Evolutionary conservation across 2,329 filamentous ascomycete species (phyloP).

Genomic region (Paecilomyces sp.): DNA sequence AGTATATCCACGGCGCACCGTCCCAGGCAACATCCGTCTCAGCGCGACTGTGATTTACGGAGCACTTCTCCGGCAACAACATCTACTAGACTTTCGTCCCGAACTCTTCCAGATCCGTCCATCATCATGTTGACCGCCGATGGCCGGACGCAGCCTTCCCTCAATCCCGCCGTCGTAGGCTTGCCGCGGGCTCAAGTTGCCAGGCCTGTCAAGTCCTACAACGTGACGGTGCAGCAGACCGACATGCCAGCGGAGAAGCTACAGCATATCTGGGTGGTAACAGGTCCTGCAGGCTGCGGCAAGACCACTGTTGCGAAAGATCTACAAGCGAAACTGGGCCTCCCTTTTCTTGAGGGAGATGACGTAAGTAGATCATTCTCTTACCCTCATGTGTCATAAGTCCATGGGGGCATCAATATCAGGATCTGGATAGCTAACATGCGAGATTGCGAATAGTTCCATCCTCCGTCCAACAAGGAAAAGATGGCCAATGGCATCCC

Average conservation of each 20-base stretch:
- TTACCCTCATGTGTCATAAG: neutral
- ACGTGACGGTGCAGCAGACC: neutral
- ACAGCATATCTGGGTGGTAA: constrained; percentile 74
- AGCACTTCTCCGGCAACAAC: constrained; percentile 12
- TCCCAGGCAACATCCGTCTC: neutral
- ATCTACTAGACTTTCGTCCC: constrained; percentile 5
- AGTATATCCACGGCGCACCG: neutral
- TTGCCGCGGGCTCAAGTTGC: neutral
- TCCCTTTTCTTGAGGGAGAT: constrained; percentile 72
- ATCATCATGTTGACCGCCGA: constrained; percentile 35
- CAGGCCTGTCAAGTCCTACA: neutral
- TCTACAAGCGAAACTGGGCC: constrained; percentile 53
- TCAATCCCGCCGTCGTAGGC: constrained; percentile 5
- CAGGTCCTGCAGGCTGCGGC: constrained; percentile 70
- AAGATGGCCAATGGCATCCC: constrained; percentile 85
- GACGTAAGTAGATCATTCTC: constrained; percentile 48
- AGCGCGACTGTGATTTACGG: constrained; percentile 8
- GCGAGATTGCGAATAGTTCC: constrained; percentile 29
- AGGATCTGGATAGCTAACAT: neutral
- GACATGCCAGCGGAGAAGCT: constrained; percentile 8
- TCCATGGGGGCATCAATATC: neutral
- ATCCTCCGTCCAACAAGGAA: constrained; percentile 63
- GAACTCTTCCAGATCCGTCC: constrained; percentile 3
- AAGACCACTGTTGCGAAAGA: constrained; percentile 68
- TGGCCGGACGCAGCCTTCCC: constrained; percentile 22